phyloP scores from a whole-genome alignment of 495 filamentous ascomycete genomes.

The Lichina pygmaea region DNA sequence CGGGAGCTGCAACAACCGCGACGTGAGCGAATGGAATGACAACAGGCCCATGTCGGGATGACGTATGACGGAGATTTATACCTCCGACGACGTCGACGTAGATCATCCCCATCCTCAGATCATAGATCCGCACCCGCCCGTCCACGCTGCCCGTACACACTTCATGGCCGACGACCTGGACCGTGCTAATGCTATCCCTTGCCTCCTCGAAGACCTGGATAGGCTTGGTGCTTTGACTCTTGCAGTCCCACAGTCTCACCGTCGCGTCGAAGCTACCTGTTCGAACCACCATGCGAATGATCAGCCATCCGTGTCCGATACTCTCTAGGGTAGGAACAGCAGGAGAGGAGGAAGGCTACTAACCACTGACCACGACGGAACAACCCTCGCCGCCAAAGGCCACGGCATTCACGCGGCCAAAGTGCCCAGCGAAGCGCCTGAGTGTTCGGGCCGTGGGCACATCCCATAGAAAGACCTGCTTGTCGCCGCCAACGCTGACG shows the following conservation, averaged over 20 bases:
- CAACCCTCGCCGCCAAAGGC: slow-evolving; percentile 49
- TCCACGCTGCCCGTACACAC: slow-evolving; percentile 61
- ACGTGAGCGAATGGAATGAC: background rate
- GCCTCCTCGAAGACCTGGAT: slow-evolving; percentile 61
- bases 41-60: background rate
- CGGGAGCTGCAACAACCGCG: slow-evolving; percentile 9
- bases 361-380: slow-evolving; percentile 37
- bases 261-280: slow-evolving; percentile 54
- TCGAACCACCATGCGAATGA: background rate
- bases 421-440: slow-evolving; percentile 49
- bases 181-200: slow-evolving; percentile 39
- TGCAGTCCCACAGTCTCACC: slow-evolving; percentile 66
- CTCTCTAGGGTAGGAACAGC: too few relatives aligned
- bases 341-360: slow-evolving; percentile 1
- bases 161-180: slow-evolving; percentile 27
- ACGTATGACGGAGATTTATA: slow-evolving; percentile 10
- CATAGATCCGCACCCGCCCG: slow-evolving; percentile 59
- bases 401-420: slow-evolving; percentile 45
- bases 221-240: slow-evolving; percentile 31
- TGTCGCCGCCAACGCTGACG: slow-evolving; percentile 62
- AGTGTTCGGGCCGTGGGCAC: slow-evolving; percentile 49
- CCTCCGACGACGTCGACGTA: slow-evolving; percentile 46
- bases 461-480: slow-evolving; percentile 81
- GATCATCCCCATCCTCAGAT: slow-evolving; percentile 55
- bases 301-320: background rate